A percentile compares a stretch with the other conserved stretches of the same genome.
phyloP scores from a whole-genome alignment of 2,329 filamentous ascomycete genomes.

The Cytospora piceicola region DNA sequence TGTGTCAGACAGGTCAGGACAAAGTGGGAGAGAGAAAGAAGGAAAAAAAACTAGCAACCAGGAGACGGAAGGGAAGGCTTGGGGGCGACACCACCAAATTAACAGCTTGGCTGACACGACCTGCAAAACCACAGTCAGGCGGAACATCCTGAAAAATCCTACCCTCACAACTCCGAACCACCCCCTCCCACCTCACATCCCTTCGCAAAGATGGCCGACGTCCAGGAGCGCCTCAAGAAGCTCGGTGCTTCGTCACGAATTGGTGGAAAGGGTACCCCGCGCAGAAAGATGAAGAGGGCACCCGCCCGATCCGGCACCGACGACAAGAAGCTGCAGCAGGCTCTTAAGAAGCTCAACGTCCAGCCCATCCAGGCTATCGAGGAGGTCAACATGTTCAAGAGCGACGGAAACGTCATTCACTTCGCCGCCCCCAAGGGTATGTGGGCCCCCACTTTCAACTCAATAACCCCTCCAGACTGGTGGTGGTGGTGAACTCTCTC shows the following conservation, averaged over 20 bases:
- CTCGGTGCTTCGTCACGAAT: conserved; percentile 61
- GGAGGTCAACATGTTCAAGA: conserved; percentile 99
- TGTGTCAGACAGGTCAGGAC: background rate
- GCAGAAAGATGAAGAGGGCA: conserved; percentile 98
- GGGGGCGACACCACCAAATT: background rate
- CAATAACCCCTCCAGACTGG: background rate
- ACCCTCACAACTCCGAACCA: conserved; percentile 25
- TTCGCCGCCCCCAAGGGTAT: conserved; percentile 96
- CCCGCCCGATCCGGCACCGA: conserved; percentile 91
- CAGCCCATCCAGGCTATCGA: conserved; percentile 99
- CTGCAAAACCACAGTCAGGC: conserved; percentile 26
- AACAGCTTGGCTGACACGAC: conserved; percentile 26
- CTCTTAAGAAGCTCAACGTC: conserved; percentile 99
- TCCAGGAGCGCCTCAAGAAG: conserved; percentile 65
- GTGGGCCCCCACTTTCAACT: conserved; percentile 5
- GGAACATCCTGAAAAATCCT: conserved; percentile 24
- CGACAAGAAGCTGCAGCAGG: conserved; percentile 98
- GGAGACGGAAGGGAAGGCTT: conserved; percentile 14
- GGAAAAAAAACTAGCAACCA: background rate
- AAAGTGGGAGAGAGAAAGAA: background rate
- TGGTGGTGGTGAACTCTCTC: background rate
- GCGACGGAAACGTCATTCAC: conserved; percentile 99
- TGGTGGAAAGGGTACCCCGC: conserved; percentile 95
- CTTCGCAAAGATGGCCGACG: conserved; percentile 51
- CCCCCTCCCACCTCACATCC: conserved; percentile 28